These are phyloP conservation scores for Cadophora sp. DNA, from an alignment of 2,329 filamentous ascomycete species.

Conservation along the genomic window DNA sequence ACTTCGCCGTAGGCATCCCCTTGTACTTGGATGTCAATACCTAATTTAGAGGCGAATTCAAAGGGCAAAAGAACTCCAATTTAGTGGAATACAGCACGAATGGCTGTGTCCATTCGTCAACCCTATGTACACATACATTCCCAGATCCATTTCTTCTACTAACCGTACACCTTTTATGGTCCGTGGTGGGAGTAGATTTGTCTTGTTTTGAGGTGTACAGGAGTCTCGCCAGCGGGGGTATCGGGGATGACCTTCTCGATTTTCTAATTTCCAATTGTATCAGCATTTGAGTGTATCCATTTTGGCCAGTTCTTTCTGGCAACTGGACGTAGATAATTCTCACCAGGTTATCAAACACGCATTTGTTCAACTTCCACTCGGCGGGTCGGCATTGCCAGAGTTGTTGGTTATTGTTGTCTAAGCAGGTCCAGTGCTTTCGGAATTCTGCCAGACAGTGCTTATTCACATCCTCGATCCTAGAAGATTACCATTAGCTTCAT, in stretches of 20 bases:
- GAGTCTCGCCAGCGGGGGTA: conserved; percentile 70
- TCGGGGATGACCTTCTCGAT: conserved; percentile 83
- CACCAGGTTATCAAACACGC: conserved; percentile 95
- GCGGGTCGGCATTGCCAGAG: conserved; percentile 91
- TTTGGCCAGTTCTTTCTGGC: neutral
- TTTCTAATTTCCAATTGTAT: conserved; percentile 58
- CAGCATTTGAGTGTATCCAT: neutral
- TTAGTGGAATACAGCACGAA: neutral
- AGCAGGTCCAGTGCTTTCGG: conserved; percentile 90
- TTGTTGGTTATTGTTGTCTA: conserved; percentile 98
- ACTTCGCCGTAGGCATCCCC: neutral
- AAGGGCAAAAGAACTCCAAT: conserved; percentile 2
- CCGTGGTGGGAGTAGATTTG: conserved; percentile 55
- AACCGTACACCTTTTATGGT: conserved; percentile 22
- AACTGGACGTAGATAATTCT: conserved; percentile 46
- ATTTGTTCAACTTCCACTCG: conserved; percentile 92
- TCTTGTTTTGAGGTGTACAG: conserved; percentile 74
- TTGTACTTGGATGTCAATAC: neutral
- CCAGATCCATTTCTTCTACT: neutral
- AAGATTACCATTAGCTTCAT: conserved; percentile 23
- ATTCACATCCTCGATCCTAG: conserved; percentile 92
- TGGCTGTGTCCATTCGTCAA: conserved; percentile 6
- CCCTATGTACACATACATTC: conserved; percentile 20
- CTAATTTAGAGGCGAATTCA: neutral
- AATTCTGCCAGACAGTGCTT: conserved; percentile 92